These are phyloP conservation scores for Peziza echinospora DNA, from an alignment of 495 filamentous ascomycete genomes.

Conservation along the genomic window DNA sequence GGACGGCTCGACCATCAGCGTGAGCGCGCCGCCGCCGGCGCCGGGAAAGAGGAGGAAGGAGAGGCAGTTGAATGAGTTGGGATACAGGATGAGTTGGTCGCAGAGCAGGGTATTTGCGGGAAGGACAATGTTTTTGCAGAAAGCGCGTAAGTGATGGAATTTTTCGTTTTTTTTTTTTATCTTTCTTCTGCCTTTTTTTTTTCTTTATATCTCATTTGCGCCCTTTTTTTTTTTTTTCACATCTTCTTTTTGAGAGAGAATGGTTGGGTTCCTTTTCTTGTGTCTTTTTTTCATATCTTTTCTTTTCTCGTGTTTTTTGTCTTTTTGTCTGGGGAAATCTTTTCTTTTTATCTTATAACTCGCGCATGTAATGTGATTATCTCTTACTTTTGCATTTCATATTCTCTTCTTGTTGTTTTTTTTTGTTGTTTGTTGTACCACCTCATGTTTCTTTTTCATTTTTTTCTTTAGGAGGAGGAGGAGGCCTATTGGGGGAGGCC, in stretches of 20 bases:
- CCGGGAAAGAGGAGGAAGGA: slow-evolving; percentile 50
- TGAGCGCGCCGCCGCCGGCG: slow-evolving; percentile 52
- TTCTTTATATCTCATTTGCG: slow-evolving; percentile 2
- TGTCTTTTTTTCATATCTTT: too few relatives aligned
- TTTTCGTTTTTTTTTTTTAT: slow-evolving; percentile 1
- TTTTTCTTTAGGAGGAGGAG: too few relatives aligned
- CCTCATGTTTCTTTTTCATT: too few relatives aligned
- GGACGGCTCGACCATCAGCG: slow-evolving; percentile 44
- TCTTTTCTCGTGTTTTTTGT: too few relatives aligned
- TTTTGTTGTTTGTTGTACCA: too few relatives aligned
- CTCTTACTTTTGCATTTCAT: too few relatives aligned
- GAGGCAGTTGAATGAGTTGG: slow-evolving; percentile 69
- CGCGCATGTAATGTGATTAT: too few relatives aligned
- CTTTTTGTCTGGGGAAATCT: too few relatives aligned
- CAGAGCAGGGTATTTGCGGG: slow-evolving; percentile 74
- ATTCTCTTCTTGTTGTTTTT: too few relatives aligned
- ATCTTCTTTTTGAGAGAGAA: neutral
- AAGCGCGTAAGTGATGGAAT: slow-evolving; percentile 60
- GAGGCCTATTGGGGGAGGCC: too few relatives aligned
- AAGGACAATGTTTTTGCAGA: slow-evolving; percentile 71
- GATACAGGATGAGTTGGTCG: slow-evolving; percentile 86
- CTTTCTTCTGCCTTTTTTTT: slow-evolving; percentile 2
- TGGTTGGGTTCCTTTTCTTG: too few relatives aligned
- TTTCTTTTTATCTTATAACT: too few relatives aligned
- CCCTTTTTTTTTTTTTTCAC: slow-evolving; percentile 1